Percentiles rank a stretch among this genome's conserved stretches.
Conservation (phyloP, 495 filamentous ascomycete species). For the Paragyromitra xinjiangensis region DNA sequence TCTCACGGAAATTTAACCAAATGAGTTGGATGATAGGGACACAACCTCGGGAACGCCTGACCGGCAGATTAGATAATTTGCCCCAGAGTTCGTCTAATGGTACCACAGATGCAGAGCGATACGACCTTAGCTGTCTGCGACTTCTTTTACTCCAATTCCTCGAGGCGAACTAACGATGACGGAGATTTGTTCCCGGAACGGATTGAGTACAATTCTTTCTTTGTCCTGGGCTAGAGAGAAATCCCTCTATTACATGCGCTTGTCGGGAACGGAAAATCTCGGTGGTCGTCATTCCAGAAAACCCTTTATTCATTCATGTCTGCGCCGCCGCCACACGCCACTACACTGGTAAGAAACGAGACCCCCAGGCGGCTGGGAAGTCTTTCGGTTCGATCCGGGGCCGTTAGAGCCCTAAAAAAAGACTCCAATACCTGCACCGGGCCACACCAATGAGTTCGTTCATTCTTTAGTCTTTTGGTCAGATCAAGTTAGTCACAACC, state of each 20-base stretch:
- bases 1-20: slow-evolving; percentile 19
- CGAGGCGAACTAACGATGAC: neutral
- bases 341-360: neutral
- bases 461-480: slow-evolving; percentile 23
- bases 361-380: neutral
- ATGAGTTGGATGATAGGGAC: slow-evolving; percentile 17
- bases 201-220: slow-evolving; percentile 24
- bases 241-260: slow-evolving; percentile 1
- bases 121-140: slow-evolving; percentile 18
- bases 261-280: slow-evolving; percentile 19
- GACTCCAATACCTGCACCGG: neutral
- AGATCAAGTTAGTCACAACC: slow-evolving; percentile 39
- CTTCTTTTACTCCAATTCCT: slow-evolving; percentile 30
- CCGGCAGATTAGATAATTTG: slow-evolving; percentile 22
- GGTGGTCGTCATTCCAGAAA: slow-evolving; percentile 42
- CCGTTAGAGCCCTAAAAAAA: slow-evolving; percentile 1
- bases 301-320: neutral
- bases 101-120: slow-evolving; percentile 22
- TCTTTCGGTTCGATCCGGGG: slow-evolving; percentile 10
- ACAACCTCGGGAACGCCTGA: slow-evolving; percentile 37
- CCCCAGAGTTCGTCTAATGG: slow-evolving; percentile 15
- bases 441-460: slow-evolving; percentile 7
- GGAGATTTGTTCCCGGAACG: neutral
- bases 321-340: slow-evolving; percentile 2
- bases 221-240: slow-evolving; percentile 3